Percentiles rank a stretch among this genome's conserved stretches.
Evolutionary conservation across 176 grass and related monocot genomes (phyloP).

Genomic region (Dendrocalamus sinicus): DNA sequence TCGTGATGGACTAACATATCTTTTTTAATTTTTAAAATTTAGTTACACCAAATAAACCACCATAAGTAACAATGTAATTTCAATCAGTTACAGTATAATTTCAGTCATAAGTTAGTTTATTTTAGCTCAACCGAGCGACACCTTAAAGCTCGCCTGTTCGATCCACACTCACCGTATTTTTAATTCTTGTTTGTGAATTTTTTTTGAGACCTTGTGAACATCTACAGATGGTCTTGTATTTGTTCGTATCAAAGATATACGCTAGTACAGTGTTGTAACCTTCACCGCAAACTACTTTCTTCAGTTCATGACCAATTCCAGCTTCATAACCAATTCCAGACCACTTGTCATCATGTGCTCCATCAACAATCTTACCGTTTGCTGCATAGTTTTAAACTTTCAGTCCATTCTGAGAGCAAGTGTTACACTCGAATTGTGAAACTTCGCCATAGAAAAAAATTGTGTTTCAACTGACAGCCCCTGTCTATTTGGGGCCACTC

Average conservation of each 20-base stretch:
- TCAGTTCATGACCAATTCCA: background rate
- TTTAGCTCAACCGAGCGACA: too few relatives aligned
- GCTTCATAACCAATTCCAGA: background rate
- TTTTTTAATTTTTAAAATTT: too few relatives aligned
- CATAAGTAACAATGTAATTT: too few relatives aligned
- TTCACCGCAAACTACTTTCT: background rate
- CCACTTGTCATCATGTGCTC: background rate
- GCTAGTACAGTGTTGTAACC: background rate
- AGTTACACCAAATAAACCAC: too few relatives aligned
- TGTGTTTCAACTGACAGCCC: background rate
- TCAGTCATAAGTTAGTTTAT: too few relatives aligned
- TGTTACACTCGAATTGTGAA: background rate
- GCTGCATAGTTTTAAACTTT: background rate
- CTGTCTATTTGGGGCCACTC: background rate
- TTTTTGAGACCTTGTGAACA: slow-evolving; percentile 18
- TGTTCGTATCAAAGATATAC: background rate
- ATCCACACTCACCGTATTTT: slow-evolving; percentile 51
- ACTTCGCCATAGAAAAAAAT: background rate
- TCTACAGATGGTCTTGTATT: background rate
- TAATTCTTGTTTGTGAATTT: background rate
- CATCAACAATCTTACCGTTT: background rate
- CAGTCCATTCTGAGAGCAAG: background rate
- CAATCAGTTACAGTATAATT: too few relatives aligned
- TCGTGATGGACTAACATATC: too few relatives aligned
- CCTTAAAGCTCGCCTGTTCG: slow-evolving; percentile 52